Percentiles rank a stretch among this genome's conserved stretches.
These are phyloP conservation scores for Calycina herbarum DNA, from an alignment of 2,329 filamentous ascomycete genomes.

Conservation along the genomic window DNA sequence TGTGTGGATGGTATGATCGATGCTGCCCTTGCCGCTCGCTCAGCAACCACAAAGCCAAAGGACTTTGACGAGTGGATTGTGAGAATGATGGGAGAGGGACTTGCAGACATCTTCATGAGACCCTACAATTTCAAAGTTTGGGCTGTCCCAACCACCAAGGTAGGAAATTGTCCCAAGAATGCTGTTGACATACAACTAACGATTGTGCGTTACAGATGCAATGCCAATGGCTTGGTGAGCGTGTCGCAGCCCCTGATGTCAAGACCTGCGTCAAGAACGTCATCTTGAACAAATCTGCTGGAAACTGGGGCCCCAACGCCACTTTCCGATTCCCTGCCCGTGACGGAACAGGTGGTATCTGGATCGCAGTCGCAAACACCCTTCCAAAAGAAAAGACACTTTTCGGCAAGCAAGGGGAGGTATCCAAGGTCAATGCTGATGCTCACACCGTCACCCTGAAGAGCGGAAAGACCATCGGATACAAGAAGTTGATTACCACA, in stretches of 20 bases:
- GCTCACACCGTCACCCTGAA: constrained; percentile 79
- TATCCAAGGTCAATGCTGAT: constrained; percentile 82
- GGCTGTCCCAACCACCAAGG: constrained; percentile 96
- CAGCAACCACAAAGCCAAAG: constrained; percentile 87
- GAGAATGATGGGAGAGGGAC: constrained; percentile 82
- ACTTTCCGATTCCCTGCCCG: constrained; percentile 97
- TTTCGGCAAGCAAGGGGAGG: constrained; percentile 81
- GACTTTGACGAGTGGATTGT: constrained; percentile 99
- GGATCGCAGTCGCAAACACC: constrained; percentile 94
- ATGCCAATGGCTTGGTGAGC: constrained; percentile 97
- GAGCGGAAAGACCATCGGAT: constrained; percentile 85
- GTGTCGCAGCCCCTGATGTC: constrained; percentile 93
- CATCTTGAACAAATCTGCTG: constrained; percentile 92
- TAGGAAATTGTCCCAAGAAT: constrained; percentile 42
- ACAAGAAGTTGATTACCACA: constrained; percentile 90
- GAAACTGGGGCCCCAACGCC: constrained; percentile 97
- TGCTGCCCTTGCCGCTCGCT: constrained; percentile 81
- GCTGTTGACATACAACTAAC: constrained; percentile 11
- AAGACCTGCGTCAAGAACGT: constrained; percentile 93
- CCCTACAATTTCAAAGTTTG: constrained; percentile 99
- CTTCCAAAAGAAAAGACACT: constrained; percentile 88
- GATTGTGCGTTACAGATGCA: constrained; percentile 74
- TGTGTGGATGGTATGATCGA: constrained; percentile 97
- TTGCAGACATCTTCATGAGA: constrained; percentile 96
- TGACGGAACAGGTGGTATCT: constrained; percentile 97